Conservation (phyloP, 306 rosid genomes). For the Biancaea sappan region DNA sequence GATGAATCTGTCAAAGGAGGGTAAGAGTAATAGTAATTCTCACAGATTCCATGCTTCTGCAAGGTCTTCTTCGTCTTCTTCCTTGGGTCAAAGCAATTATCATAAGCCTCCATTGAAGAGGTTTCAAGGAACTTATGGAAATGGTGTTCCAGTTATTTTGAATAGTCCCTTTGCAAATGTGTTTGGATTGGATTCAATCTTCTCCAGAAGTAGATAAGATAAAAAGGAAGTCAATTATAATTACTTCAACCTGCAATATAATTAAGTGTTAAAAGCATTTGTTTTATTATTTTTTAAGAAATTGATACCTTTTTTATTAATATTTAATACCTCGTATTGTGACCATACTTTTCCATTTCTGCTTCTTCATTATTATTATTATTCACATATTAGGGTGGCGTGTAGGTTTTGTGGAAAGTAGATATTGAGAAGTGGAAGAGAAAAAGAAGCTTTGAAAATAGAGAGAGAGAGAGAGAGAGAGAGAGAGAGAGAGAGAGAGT, state of each 20-base stretch:
- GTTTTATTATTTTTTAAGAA: too few species aligned
- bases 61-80: constrained; percentile 30
- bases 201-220: constrained; percentile 66
- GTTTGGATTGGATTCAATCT: constrained; percentile 76
- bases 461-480: too few species aligned
- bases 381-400: too few species aligned
- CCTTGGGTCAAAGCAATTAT: constrained; percentile 34
- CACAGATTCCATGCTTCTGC: constrained; percentile 39
- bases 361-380: constrained; percentile 44
- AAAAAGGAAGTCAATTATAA: constrained; percentile 60
- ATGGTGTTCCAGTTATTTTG: constrained; percentile 54
- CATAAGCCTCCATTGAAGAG: constrained; percentile 80
- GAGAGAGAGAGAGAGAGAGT: too few species aligned
- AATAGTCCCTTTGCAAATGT: constrained; percentile 70
- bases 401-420: too few species aligned
- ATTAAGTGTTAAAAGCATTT: too few species aligned
- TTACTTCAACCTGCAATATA: constrained; percentile 15
- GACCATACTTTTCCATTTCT: constrained; percentile 46
- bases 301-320: too few species aligned
- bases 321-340: too few species aligned
- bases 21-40: constrained; percentile 40
- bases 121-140: constrained; percentile 56
- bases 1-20: constrained; percentile 48
- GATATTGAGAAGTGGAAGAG: too few species aligned
- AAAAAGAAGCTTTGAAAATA: too few species aligned